Evolutionary conservation across 306 rosid genomes (phyloP).

Genomic region (Glycine tomentella): DNA sequence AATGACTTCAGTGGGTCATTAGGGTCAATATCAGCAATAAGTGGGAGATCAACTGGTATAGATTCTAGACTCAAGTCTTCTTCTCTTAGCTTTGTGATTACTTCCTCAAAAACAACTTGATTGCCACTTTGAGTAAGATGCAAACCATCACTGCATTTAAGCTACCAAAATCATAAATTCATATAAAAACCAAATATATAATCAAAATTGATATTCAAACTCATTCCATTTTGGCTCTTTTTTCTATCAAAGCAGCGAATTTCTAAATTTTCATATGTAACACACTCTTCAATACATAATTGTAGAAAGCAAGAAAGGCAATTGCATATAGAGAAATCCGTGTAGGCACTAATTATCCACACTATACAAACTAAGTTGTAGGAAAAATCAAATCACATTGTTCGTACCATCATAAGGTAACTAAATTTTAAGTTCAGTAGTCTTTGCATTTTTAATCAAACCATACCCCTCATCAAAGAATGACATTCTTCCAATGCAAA

Average conservation of each 20-base stretch:
- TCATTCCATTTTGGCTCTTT: no score
- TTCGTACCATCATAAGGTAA: not conserved
- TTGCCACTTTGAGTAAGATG: constrained; percentile 74
- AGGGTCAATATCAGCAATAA: constrained; percentile 64
- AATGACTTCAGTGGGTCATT: constrained; percentile 73
- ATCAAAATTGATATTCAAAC: not conserved
- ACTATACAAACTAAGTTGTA: not conserved
- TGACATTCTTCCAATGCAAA: not conserved
- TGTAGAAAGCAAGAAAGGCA: not conserved
- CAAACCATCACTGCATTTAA: constrained; percentile 78
- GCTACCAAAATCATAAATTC: constrained; percentile 20
- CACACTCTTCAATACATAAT: not conserved
- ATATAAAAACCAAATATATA: constrained; percentile 4
- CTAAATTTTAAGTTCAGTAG: constrained; percentile 21
- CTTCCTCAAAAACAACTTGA: constrained; percentile 73
- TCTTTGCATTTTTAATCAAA: constrained; percentile 14
- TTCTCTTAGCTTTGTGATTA: constrained; percentile 64
- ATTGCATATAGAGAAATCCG: not conserved
- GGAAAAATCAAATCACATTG: not conserved
- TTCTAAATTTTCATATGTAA: no score
- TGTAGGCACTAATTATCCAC: not conserved
- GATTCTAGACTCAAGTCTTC: constrained; percentile 60
- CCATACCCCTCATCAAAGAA: not conserved
- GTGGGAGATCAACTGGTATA: constrained; percentile 72
- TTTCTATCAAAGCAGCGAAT: no score